Conservation (phyloP, 371 early-diverging fungal species). For the Dinochytrium kinnereticum region DNA sequence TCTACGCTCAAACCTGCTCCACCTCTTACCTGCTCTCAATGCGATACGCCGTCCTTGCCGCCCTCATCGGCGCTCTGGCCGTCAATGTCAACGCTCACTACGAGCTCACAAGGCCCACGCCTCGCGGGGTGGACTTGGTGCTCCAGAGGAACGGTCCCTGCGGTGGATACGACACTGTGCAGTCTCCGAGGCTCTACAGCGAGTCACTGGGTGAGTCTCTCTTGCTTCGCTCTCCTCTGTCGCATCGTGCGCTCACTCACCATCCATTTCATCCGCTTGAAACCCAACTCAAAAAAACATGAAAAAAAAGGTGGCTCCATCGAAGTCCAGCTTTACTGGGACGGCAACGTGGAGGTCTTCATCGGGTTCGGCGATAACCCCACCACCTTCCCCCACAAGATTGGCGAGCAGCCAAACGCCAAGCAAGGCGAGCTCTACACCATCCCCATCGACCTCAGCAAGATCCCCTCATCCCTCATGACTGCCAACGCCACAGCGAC, state of each 20-base stretch:
- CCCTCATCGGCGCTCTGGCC: background rate
- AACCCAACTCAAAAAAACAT: too few species aligned
- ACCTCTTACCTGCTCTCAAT: background rate
- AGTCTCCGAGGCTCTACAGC: background rate
- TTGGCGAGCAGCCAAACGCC: conserved; percentile 26
- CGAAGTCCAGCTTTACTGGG: conserved; percentile 21
- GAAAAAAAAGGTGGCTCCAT: background rate
- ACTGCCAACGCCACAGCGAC: background rate
- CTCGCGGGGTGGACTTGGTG: background rate
- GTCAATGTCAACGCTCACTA: background rate
- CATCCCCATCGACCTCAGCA: conserved; percentile 20
- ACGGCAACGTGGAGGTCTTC: conserved; percentile 23
- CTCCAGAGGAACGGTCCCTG: background rate
- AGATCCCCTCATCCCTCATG: conserved; percentile 17
- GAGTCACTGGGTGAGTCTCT: background rate
- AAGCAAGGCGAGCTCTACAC: conserved; percentile 15
- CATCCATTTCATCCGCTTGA: background rate
- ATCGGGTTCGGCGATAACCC: conserved; percentile 20
- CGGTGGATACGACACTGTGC: background rate
- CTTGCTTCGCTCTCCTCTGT: background rate
- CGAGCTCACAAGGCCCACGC: background rate
- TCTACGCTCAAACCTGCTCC: background rate
- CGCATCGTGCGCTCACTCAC: background rate
- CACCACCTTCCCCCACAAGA: conserved; percentile 25
- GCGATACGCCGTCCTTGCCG: background rate